Evolutionary conservation across 179 eudicot species (phyloP).

Genomic region (Sideroxylon spinosum): DNA sequence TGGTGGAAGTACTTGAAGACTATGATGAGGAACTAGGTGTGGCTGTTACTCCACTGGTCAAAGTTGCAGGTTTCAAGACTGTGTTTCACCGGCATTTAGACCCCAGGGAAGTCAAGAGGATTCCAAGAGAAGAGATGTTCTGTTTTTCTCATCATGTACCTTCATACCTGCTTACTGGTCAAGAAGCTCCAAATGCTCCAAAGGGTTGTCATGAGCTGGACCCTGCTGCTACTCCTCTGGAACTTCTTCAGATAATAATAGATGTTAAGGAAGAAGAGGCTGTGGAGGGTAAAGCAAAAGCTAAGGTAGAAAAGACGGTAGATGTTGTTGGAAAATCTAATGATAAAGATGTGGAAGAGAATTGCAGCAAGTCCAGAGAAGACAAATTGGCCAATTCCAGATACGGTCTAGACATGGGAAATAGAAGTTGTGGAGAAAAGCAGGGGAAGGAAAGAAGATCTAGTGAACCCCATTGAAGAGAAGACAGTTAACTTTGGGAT

Average conservation of each 20-base stretch:
- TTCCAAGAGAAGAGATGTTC: conserved; percentile 60
- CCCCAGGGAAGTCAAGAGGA: conserved; percentile 33
- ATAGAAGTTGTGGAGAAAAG: conserved; percentile 4
- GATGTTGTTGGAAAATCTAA: conserved; percentile 12
- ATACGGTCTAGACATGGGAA: conserved; percentile 3
- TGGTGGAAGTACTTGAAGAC: conserved; percentile 17
- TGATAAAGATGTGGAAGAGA: background rate
- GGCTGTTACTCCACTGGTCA: conserved; percentile 45
- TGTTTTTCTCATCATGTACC: conserved; percentile 80
- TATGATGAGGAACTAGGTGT: conserved; percentile 33
- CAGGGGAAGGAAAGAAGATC: background rate
- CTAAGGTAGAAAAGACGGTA: background rate
- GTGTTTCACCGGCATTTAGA: conserved; percentile 33
- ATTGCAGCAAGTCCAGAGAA: background rate
- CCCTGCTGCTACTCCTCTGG: conserved; percentile 65
- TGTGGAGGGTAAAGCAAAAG: conserved; percentile 20
- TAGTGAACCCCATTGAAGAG: background rate
- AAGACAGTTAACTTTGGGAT: background rate
- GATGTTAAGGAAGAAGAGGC: conserved; percentile 26
- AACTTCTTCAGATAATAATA: conserved; percentile 44
- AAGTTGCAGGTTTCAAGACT: conserved; percentile 61
- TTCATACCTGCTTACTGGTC: conserved; percentile 51
- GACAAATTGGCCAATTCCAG: background rate
- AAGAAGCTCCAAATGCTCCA: conserved; percentile 51
- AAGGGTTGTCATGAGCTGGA: conserved; percentile 70